Evolutionary conservation across 441 rosid genomes (phyloP).

Genomic region (Euphorbia schlechtendalii): DNA sequence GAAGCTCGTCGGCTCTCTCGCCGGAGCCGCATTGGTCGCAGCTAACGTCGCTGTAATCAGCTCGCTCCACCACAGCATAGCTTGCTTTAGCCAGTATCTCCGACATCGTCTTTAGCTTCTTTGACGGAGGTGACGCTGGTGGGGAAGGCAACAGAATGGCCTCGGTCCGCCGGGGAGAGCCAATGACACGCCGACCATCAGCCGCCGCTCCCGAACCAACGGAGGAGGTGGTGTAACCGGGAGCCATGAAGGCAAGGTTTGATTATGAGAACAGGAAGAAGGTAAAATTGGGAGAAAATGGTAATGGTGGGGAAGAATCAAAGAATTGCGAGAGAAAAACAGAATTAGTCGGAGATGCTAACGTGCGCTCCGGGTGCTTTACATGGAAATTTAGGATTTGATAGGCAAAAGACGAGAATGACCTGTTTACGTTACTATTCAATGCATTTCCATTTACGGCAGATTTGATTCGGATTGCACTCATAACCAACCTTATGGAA

Average conservation of each 20-base stretch:
- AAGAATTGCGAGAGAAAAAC: background rate
- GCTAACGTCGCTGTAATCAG: conserved; percentile 39
- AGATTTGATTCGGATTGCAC: too few species aligned
- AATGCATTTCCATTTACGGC: too few species aligned
- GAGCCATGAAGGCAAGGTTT: conserved; percentile 24
- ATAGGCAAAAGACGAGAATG: too few species aligned
- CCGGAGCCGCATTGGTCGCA: conserved; percentile 79
- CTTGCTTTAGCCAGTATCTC: conserved; percentile 53
- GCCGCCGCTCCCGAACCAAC: conserved; percentile 23
- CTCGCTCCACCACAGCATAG: conserved; percentile 38
- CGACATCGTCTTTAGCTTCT: conserved; percentile 43
- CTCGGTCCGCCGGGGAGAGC: conserved; percentile 39
- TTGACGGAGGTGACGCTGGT: conserved; percentile 43
- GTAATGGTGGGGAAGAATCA: conserved; percentile 8
- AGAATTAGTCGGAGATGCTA: conserved; percentile 25
- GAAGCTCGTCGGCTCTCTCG: conserved; percentile 56
- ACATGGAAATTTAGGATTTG: conserved; percentile 4
- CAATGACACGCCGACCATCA: conserved; percentile 21
- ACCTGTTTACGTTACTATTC: too few species aligned
- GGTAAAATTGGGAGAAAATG: conserved; percentile 2
- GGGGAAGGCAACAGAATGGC: conserved; percentile 34
- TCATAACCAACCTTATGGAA: too few species aligned
- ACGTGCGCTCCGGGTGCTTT: conserved; percentile 36
- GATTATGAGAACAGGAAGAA: background rate
- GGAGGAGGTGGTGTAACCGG: conserved; percentile 29